Conservation (phyloP, 1,139 yeast species). For the Taiozyma sp. region DNA sequence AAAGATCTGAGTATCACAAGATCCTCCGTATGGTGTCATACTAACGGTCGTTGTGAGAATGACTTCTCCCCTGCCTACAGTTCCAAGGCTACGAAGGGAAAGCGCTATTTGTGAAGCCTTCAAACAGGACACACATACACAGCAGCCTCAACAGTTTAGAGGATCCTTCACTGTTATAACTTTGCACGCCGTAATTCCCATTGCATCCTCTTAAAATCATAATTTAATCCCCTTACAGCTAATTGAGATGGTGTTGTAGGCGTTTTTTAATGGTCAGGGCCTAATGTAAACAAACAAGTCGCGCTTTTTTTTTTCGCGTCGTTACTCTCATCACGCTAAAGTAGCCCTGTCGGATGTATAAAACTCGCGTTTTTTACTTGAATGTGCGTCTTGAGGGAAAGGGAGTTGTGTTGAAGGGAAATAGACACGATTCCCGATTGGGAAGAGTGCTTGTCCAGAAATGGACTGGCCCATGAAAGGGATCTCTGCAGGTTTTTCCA, state of each 20-base stretch:
- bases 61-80: conserved; percentile 2
- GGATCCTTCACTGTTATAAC: neutral
- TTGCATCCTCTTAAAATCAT: neutral
- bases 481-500: neutral
- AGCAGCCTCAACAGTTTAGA: neutral
- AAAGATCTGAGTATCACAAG: conserved; percentile 1
- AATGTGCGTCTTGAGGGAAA: neutral
- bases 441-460: neutral
- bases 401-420: neutral
- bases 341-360: neutral
- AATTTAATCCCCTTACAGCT: neutral
- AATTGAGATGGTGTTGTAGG: neutral
- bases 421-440: neutral
- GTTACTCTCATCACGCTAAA: neutral
- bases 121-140: too few relatives aligned
- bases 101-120: neutral
- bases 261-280: neutral
- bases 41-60: conserved; percentile 12
- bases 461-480: neutral
- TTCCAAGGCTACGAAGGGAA: neutral
- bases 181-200: neutral
- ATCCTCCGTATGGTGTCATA: conserved; percentile 16
- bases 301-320: neutral
- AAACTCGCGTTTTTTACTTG: neutral
- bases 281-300: neutral